A percentile compares a stretch with the other conserved stretches of the same genome.
Conservation (phyloP, 371 early-diverging fungal genomes). For the Ordospora pajunii region DNA sequence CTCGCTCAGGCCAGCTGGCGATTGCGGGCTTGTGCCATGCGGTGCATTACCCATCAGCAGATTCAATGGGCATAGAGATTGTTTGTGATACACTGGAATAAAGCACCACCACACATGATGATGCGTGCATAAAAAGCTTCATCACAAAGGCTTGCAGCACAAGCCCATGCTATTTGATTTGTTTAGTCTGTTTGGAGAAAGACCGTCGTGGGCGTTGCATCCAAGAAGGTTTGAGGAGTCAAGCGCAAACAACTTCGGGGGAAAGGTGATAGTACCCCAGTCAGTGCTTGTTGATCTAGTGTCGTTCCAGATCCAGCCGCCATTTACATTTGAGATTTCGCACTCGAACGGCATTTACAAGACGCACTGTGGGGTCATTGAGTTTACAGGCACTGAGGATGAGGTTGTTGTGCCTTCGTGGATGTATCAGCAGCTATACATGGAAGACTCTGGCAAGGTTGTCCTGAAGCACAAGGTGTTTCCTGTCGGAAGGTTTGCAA, state of each 20-base stretch:
- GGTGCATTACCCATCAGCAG: background rate
- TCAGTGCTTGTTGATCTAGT: constrained; percentile 53
- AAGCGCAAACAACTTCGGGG: constrained; percentile 52
- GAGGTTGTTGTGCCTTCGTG: constrained; percentile 85
- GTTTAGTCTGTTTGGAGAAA: constrained; percentile 18
- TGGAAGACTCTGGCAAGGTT: constrained; percentile 69
- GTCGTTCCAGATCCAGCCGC: constrained; percentile 51
- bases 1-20: no score
- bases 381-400: constrained; percentile 93
- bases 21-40: background rate
- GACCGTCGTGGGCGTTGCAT: constrained; percentile 46
- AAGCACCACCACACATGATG: background rate
- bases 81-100: no score
- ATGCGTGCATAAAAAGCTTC: background rate
- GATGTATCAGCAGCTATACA: constrained; percentile 82
- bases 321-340: constrained; percentile 61
- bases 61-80: background rate
- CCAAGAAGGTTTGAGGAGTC: constrained; percentile 51
- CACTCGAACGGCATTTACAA: constrained; percentile 39
- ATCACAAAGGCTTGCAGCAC: background rate
- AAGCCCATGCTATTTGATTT: constrained; percentile 48
- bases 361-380: constrained; percentile 90
- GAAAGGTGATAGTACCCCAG: constrained; percentile 60
- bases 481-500: constrained; percentile 78
- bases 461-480: constrained; percentile 70